Evolutionary conservation across 78 protist genomes (phyloP), one percentile per base, ranked within the genome.

Genomic region (Paratrimastix pyriformis): DNA sequence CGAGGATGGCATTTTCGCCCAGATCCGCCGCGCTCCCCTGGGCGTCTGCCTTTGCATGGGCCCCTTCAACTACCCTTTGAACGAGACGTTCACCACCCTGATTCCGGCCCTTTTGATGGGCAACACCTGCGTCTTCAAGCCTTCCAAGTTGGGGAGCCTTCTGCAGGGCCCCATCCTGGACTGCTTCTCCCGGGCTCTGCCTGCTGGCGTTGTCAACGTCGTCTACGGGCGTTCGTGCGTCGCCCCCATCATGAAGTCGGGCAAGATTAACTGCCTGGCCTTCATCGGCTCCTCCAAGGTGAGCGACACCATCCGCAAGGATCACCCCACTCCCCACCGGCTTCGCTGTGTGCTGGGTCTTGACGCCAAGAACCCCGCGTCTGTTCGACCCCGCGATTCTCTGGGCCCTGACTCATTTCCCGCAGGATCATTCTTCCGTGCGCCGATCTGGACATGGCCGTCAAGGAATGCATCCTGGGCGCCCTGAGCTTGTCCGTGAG

Each of bases 51-150:
- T 80, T 24, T 35, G 24, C 45, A 39, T 76, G 37, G 80, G 48
- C 18, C 84, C 84, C 9, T 80, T 58, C 74, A 80, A 80, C 69
- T 79, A 79, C 66, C 80, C 80, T 15, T 5, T 79, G 26, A 79
- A 79, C 57, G 84, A 79, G 44, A 60, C 38, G 38, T 60, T 43
- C 71, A 69, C 79, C n/a, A 60, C 39, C 37, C 80, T 75, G 45
- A 64, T 79, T 37, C 84, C 84, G 11, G 79, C 84, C 29, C 21
- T 79, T 8, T 44, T 79, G 26, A 79, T 79, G 84, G 84, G 84
- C 42, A 79, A 79, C 73, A 32, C 48, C 9, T 35, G n/a, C 37
- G 46, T 79, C 32, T 0, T 79, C 43, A 72, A 79, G 84, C 9
- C 64, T 3, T 62, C 84, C 15, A 0, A 24, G 43, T 1, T 42